Percentiles rank a stretch among this genome's conserved stretches.
These are phyloP conservation scores for Kockiozyma suomiensis DNA, from an alignment of 805 yeast genomes.

Conservation along the genomic window DNA sequence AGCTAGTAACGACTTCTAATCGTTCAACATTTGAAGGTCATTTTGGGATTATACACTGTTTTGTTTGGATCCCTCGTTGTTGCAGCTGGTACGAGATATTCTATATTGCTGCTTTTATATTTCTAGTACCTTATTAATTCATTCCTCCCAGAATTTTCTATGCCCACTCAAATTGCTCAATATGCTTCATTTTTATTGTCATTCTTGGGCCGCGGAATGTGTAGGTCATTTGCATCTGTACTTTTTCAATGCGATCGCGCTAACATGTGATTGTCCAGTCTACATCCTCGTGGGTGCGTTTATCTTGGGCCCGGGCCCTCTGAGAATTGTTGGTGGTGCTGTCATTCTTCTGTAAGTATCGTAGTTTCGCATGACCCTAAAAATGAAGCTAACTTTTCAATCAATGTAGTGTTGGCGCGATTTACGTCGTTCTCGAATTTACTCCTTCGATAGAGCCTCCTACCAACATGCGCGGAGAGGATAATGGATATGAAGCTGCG, in stretches of 20 bases:
- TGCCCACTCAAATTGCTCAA: conserved; percentile 53
- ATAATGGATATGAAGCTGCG: conserved; percentile 37
- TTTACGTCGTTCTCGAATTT: conserved; percentile 64
- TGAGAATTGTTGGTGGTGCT: conserved; percentile 62
- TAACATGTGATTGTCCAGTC: too few species aligned
- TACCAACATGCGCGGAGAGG: conserved; percentile 67
- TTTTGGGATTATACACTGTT: conserved; percentile 41
- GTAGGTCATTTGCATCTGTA: conserved; percentile 44
- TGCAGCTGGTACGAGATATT: conserved; percentile 21
- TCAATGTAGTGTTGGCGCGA: conserved; percentile 56
- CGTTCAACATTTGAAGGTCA: conserved; percentile 26
- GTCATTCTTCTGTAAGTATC: conserved; percentile 50
- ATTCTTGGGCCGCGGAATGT: conserved; percentile 72
- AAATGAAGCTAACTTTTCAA: background rate
- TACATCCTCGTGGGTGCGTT: conserved; percentile 56
- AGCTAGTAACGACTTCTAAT: background rate
- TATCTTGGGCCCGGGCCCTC: conserved; percentile 54
- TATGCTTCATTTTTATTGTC: conserved; percentile 60
- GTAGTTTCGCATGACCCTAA: background rate
- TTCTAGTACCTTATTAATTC: background rate
- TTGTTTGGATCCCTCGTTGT: conserved; percentile 39
- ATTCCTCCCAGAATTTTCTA: conserved; percentile 48
- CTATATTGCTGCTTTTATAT: background rate
- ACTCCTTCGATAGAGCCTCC: conserved; percentile 79
- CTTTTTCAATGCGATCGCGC: too few species aligned